A percentile compares a stretch with the other conserved stretches of the same genome.
These are phyloP conservation scores for Leucaena leucocephala DNA, from an alignment of 306 rosid species.

Conservation along the genomic window DNA sequence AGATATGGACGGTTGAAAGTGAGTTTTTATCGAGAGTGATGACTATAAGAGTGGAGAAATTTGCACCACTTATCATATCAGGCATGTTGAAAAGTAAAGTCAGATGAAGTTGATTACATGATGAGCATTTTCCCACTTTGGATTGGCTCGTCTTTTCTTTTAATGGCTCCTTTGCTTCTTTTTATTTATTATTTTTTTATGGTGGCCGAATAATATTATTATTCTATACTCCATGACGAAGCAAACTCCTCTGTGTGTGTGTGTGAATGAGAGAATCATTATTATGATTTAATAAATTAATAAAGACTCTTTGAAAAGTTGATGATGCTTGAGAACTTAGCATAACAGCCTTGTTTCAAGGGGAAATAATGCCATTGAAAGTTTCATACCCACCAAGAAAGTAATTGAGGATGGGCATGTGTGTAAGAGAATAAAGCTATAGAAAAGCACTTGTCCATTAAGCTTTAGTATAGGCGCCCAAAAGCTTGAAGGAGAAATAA, in stretches of 20 bases:
- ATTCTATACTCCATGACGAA: conserved; percentile 35
- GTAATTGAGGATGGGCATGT: conserved; percentile 37
- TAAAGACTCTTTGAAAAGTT: conserved; percentile 48
- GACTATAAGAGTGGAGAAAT: not conserved
- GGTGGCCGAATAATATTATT: conserved; percentile 40
- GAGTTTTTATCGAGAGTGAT: not conserved
- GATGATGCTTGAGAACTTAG: conserved; percentile 59
- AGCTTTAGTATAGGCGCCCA: conserved; percentile 33
- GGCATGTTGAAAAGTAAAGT: conserved; percentile 25
- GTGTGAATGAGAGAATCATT: conserved; percentile 42
- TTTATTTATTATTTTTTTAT: not conserved
- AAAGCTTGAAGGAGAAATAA: conserved; percentile 36
- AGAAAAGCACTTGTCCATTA: conserved; percentile 46
- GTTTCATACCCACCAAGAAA: conserved; percentile 61
- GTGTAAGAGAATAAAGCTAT: conserved; percentile 55
- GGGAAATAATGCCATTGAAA: conserved; percentile 50
- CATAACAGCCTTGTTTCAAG: conserved; percentile 62
- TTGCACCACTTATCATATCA: conserved; percentile 26
- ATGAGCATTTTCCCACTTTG: conserved; percentile 43
- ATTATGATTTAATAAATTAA: conserved; percentile 44
- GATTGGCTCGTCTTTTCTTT: conserved; percentile 5
- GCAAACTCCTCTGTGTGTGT: conserved; percentile 44
- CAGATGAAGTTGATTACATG: conserved; percentile 36
- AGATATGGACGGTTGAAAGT: not conserved
- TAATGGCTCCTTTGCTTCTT: not conserved